Conservation (phyloP, 371 early-diverging fungal species). For the Actinomortierella wolfii region DNA sequence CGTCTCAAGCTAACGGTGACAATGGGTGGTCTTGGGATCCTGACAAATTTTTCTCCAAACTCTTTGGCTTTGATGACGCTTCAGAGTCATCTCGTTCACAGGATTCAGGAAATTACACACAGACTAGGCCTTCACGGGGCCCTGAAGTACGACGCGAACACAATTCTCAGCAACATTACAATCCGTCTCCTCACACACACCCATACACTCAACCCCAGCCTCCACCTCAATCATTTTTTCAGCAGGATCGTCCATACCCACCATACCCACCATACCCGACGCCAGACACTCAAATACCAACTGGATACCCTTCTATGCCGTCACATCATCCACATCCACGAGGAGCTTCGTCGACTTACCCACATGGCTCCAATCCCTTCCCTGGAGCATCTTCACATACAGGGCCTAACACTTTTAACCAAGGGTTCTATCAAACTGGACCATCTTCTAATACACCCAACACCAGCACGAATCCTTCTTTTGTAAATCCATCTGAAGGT, state of each 20-base stretch:
- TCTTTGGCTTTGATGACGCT: conserved; percentile 14
- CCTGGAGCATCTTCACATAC: no score
- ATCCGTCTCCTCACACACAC: conserved; percentile 3
- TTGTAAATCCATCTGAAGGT: no score
- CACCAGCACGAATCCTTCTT: no score
- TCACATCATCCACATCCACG: no score
- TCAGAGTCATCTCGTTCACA: conserved; percentile 7
- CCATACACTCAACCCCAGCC: conserved; percentile 5
- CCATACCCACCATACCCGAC: not conserved
- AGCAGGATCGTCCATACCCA: conserved; percentile 5
- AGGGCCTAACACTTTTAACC: no score
- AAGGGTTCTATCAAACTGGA: no score
- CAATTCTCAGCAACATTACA: conserved; percentile 5
- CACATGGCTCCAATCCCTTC: no score
- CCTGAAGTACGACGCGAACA: not conserved
- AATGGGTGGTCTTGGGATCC: conserved; percentile 14
- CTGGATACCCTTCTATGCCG: not conserved
- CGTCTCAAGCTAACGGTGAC: not conserved
- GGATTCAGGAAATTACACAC: not conserved
- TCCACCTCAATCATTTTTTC: not conserved
- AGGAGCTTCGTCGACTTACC: no score
- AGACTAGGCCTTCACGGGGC: not conserved
- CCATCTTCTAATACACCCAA: no score
- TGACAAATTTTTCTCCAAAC: conserved; percentile 36
- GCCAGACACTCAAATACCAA: not conserved